These are phyloP conservation scores for Taphrina wiesneri DNA, from an alignment of 1,139 yeast species.

Conservation along the genomic window DNA sequence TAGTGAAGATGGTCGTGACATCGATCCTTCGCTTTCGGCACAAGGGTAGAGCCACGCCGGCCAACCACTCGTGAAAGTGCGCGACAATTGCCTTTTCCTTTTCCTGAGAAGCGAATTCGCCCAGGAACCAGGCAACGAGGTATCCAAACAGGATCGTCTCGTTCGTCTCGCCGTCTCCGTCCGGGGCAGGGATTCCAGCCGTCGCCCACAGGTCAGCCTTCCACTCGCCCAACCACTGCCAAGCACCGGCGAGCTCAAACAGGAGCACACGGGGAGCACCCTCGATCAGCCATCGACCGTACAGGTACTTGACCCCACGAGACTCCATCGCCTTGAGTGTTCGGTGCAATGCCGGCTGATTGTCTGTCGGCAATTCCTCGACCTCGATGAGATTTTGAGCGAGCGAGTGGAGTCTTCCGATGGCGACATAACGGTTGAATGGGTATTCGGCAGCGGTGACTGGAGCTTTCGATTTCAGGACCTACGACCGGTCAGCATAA, in stretches of 20 bases:
- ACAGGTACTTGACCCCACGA: conserved; percentile 78
- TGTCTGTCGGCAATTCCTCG: conserved; percentile 67
- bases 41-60: conserved; percentile 91
- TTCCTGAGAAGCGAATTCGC: conserved; percentile 83
- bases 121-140: conserved; percentile 94
- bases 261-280: conserved; percentile 83
- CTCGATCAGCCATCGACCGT: conserved; percentile 96
- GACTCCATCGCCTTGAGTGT: conserved; percentile 72
- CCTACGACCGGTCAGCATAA: conserved; percentile 45
- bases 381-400: conserved; percentile 62
- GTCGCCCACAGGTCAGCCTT: conserved; percentile 87
- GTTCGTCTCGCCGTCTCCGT: conserved; percentile 80
- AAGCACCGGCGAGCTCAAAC: conserved; percentile 80
- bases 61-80: conserved; percentile 98
- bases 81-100: conserved; percentile 84
- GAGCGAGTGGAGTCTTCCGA: conserved; percentile 74
- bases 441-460: conserved; percentile 92
- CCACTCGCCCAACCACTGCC: conserved; percentile 79
- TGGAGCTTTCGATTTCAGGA: conserved; percentile 93
- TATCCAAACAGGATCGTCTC: conserved; percentile 92
- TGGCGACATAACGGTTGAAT: conserved; percentile 70
- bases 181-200: conserved; percentile 93
- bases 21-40: conserved; percentile 90
- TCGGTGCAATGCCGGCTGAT: conserved; percentile 63
- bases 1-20: conserved; percentile 92